phyloP scores from a whole-genome alignment of 345 rosid genomes.

The Camelina hispida region DNA sequence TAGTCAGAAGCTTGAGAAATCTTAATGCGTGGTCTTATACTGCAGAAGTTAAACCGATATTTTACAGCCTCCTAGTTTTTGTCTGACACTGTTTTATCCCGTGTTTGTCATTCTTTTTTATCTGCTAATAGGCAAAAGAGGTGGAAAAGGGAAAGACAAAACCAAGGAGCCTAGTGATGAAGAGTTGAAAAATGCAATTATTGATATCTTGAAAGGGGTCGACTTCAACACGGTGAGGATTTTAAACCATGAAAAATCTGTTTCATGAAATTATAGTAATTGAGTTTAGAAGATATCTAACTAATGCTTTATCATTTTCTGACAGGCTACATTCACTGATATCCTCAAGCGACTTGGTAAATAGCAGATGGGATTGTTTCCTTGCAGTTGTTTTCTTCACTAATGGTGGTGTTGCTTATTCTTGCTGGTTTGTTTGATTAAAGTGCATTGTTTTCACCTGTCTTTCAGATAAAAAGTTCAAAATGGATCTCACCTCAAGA shows the following conservation, averaged over 20 bases:
- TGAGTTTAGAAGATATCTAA: constrained; percentile 26
- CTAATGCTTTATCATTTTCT: constrained; percentile 42
- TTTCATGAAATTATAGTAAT: neutral
- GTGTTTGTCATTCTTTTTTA: constrained; percentile 21
- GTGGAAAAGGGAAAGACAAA: constrained; percentile 65
- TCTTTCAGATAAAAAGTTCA: constrained; percentile 60
- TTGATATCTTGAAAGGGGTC: constrained; percentile 80
- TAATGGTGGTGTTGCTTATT: constrained; percentile 11
- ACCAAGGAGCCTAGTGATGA: constrained; percentile 61
- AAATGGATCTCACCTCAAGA: constrained; percentile 56
- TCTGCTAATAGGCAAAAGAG: constrained; percentile 55
- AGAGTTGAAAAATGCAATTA: constrained; percentile 69
- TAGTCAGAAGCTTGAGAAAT: constrained; percentile 22
- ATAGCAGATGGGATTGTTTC: constrained; percentile 33
- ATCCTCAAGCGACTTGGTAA: constrained; percentile 87
- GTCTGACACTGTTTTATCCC: constrained; percentile 6
- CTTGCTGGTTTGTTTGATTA: constrained; percentile 5
- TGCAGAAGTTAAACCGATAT: neutral
- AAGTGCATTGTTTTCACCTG: constrained; percentile 12
- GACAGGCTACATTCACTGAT: constrained; percentile 96
- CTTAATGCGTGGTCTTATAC: neutral
- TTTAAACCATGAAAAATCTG: constrained; percentile 18
- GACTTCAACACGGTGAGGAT: constrained; percentile 84
- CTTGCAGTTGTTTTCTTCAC: constrained; percentile 6
- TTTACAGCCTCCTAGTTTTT: neutral